These are phyloP conservation scores for Cetraspora pellucida DNA, from an alignment of 192 early-diverging fungal species.

Conservation along the genomic window DNA sequence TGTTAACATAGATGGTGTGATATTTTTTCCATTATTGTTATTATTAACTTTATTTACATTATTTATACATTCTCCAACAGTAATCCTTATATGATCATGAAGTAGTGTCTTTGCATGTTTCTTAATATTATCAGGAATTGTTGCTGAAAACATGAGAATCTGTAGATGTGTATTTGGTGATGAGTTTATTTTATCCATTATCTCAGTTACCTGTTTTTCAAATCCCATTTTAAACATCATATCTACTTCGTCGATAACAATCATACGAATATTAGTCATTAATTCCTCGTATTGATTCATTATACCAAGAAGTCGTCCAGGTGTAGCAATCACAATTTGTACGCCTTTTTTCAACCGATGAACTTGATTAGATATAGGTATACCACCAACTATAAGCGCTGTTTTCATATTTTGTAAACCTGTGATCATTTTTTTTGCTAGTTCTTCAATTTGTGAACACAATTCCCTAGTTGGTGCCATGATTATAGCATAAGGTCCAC, in stretches of 20 bases:
- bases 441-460: constrained; percentile 52
- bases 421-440: constrained; percentile 42
- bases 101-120: constrained; percentile 33
- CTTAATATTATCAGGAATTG: constrained; percentile 43
- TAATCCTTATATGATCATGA: constrained; percentile 41
- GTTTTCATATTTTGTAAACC: constrained; percentile 56
- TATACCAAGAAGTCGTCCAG: constrained; percentile 57
- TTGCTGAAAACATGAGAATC: constrained; percentile 56
- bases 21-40: background rate
- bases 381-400: constrained; percentile 56
- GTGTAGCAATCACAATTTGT: constrained; percentile 61
- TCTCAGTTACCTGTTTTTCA: constrained; percentile 48
- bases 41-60: background rate
- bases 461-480: constrained; percentile 57
- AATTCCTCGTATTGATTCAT: constrained; percentile 42
- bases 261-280: constrained; percentile 47
- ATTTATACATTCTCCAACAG: constrained; percentile 32
- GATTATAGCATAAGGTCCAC: constrained; percentile 51
- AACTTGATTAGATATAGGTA: constrained; percentile 54
- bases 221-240: constrained; percentile 63
- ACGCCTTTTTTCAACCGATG: constrained; percentile 56
- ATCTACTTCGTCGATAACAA: constrained; percentile 61
- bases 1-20: background rate
- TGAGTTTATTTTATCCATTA: constrained; percentile 44
- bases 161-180: constrained; percentile 41